These are phyloP conservation scores for Chalciporus sp. DNA, from an alignment of 1,284 basidiomycete species.

Conservation along the genomic window DNA sequence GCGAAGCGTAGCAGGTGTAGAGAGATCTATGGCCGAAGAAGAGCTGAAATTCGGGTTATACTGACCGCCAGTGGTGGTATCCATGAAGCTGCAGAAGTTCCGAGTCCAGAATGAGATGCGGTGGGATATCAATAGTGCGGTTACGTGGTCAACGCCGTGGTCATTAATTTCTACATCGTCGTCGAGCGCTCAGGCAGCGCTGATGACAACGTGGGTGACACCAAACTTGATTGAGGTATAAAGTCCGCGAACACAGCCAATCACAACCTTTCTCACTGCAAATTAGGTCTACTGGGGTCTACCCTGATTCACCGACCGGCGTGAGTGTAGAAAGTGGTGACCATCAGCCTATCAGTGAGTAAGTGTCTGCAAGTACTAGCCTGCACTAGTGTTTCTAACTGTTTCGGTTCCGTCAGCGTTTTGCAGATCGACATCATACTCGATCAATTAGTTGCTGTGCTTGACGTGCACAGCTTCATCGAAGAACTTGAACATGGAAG, in stretches of 20 bases:
- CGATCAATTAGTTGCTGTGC: neutral
- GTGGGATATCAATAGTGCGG: neutral
- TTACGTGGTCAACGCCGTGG: conserved; percentile 1
- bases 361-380: no score
- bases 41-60: conserved; percentile 27
- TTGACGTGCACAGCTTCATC: neutral
- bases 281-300: no score
- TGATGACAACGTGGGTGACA: neutral
- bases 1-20: conserved; percentile 46
- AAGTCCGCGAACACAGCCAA: no score
- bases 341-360: no score
- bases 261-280: no score
- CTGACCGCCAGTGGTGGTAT: conserved; percentile 8
- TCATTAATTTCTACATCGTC: neutral
- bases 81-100: conserved; percentile 11
- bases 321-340: no score
- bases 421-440: no score
- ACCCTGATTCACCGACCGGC: no score
- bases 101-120: neutral
- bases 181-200: neutral
- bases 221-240: no score
- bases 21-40: conserved; percentile 60
- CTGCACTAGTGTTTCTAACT: no score
- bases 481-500: conserved; percentile 4
- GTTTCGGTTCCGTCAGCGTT: no score